phyloP scores from a whole-genome alignment of 805 yeast genomes.

The Candida incommunis region DNA sequence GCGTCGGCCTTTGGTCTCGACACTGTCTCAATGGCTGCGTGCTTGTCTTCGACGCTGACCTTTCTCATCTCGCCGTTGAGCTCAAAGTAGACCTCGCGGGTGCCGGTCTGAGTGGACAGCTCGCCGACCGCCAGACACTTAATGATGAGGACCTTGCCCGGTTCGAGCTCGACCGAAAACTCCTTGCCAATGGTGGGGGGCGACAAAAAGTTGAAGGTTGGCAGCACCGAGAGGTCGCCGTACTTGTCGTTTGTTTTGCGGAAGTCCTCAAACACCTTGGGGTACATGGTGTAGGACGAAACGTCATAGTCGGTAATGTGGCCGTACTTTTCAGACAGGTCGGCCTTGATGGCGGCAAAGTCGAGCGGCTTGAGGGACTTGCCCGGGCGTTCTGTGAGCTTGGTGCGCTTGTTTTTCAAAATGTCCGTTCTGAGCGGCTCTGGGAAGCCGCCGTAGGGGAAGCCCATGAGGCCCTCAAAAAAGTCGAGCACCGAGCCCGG shows the following conservation, averaged over 20 bases:
- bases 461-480: slow-evolving; percentile 98
- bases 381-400: slow-evolving; percentile 85
- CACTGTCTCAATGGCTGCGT: slow-evolving; percentile 70
- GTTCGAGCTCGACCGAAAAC: slow-evolving; percentile 75
- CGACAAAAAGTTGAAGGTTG: slow-evolving; percentile 81
- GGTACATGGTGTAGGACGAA: slow-evolving; percentile 95
- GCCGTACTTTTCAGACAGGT: slow-evolving; percentile 65
- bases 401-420: slow-evolving; percentile 82
- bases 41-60: slow-evolving; percentile 80
- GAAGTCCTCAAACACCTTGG: slow-evolving; percentile 88
- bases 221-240: slow-evolving; percentile 89
- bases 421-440: slow-evolving; percentile 93
- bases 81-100: slow-evolving; percentile 93
- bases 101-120: slow-evolving; percentile 69
- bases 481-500: slow-evolving; percentile 97
- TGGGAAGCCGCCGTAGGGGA: slow-evolving; percentile 99
- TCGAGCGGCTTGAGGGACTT: slow-evolving; percentile 77
- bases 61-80: slow-evolving; percentile 97
- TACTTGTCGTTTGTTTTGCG: slow-evolving; percentile 57
- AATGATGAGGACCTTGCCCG: slow-evolving; percentile 87
- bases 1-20: slow-evolving; percentile 85
- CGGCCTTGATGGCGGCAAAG: slow-evolving; percentile 54
- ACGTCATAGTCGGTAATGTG: slow-evolving; percentile 73
- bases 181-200: slow-evolving; percentile 84
- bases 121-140: slow-evolving; percentile 91